These are phyloP conservation scores for Papiliotrema terrestris DNA, from an alignment of 1,284 basidiomycete species.

Conservation along the genomic window DNA sequence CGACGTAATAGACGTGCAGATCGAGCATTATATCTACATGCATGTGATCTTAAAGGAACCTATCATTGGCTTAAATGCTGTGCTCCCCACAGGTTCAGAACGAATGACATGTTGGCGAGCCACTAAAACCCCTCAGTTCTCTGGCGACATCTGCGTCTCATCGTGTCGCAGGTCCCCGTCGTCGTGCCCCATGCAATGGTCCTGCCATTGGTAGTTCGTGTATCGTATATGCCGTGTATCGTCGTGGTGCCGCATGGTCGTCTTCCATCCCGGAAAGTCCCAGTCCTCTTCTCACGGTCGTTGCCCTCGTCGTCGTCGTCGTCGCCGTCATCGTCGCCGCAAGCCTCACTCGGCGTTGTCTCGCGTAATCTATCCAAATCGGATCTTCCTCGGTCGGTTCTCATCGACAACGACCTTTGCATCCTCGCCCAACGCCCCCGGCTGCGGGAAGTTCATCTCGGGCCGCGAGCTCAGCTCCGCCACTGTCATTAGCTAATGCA, in stretches of 20 bases:
- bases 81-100: neutral
- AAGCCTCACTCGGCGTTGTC: too few species aligned
- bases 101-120: neutral
- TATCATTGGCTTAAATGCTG: too few species aligned
- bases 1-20: too few species aligned
- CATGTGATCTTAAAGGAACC: too few species aligned
- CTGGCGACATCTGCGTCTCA: neutral
- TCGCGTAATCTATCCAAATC: conserved; percentile 17
- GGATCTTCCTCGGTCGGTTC: conserved; percentile 31
- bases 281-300: too few species aligned
- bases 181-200: neutral
- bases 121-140: neutral
- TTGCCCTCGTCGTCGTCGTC: too few species aligned
- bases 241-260: too few species aligned
- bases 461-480: conserved; percentile 24
- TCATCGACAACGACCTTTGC: conserved; percentile 26
- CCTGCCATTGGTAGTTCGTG: too few species aligned
- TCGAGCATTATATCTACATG: too few species aligned
- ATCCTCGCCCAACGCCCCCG: conserved; percentile 15
- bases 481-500: conserved; percentile 10
- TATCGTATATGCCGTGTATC: too few species aligned
- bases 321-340: too few species aligned
- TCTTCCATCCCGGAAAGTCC: neutral
- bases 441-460: conserved; percentile 10
- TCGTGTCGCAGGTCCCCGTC: neutral